A percentile compares a stretch with the other conserved stretches of the same genome.
phyloP scores from a whole-genome alignment of 352 stramenopile species.

The Thalassiosira ordinaria region DNA sequence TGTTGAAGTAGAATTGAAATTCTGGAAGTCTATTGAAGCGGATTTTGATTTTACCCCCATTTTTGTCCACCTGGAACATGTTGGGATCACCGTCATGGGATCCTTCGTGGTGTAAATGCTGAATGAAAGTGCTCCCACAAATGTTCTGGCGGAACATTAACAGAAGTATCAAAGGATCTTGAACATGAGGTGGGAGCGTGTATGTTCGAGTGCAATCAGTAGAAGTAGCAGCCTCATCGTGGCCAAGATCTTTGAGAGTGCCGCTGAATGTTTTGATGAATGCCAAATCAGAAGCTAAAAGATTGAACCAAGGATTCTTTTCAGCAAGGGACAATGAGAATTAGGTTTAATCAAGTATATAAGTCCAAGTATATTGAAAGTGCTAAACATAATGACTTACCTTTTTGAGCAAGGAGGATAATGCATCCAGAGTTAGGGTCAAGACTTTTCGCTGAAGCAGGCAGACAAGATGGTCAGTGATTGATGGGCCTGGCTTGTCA shows the following conservation, averaged over 20 bases:
- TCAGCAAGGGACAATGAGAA: no score
- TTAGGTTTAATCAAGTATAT: no score
- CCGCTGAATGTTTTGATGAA: slow-evolving; percentile 76
- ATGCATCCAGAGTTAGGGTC: slow-evolving; percentile 67
- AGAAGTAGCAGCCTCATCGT: slow-evolving; percentile 31
- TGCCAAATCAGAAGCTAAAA: slow-evolving; percentile 65
- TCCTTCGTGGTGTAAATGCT: slow-evolving; percentile 65
- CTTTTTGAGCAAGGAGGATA: slow-evolving; percentile 80
- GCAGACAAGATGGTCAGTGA: slow-evolving; percentile 73
- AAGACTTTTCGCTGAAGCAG: slow-evolving; percentile 74
- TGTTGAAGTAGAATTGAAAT: slow-evolving; percentile 84
- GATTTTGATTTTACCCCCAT: slow-evolving; percentile 24
- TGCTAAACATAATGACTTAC: no score
- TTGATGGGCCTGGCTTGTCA: slow-evolving; percentile 65
- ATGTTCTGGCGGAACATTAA: slow-evolving; percentile 82
- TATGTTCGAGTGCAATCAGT: slow-evolving; percentile 53
- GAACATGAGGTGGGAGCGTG: slow-evolving; percentile 59
- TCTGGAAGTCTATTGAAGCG: slow-evolving; percentile 31
- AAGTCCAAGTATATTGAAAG: no score
- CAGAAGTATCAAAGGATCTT: slow-evolving; percentile 76
- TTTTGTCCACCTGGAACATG: slow-evolving; percentile 10
- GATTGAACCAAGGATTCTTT: slow-evolving; percentile 78
- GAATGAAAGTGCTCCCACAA: slow-evolving; percentile 81
- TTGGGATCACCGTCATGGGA: slow-evolving; percentile 6
- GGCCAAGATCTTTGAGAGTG: slow-evolving; percentile 59